Base-by-base conservation (phyloP, 164 flowering plant species). In the Magnolia officinalis region DNA sequence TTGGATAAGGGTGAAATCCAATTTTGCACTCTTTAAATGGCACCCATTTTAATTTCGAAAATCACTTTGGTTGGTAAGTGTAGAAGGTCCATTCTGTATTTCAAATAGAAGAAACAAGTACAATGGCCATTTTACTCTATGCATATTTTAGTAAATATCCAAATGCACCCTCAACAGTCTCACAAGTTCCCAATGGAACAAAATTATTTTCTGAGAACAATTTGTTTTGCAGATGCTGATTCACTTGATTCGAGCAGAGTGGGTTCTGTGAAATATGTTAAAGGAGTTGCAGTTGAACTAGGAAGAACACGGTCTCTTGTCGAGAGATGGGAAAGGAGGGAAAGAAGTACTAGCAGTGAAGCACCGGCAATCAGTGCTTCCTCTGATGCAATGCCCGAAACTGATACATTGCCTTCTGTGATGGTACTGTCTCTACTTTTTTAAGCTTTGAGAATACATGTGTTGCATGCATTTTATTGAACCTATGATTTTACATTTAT, bases 281-380 rank as follows among this genome's bases (percentile, higher is more conserved):
- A 87, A 77, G 92, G 97, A 90, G 97, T 94, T 90, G 74, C 89
- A 61, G 91, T 90, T 82, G 85, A 87, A 75, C 86, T 71, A 29
- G 98, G 98, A 83, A 89, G 97, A 82, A 95, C 96, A 20, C 95
- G 95, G 8, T 80, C 92, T 74, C 83, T 95, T 66, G 98, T 95
- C 74, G 94, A 92, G 86, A 91, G 87, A 80, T 95, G 90, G 89
- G 98, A 94, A 82, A 86, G 78, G 81, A 83, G 86, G 83, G 98
- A 90, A 61, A 83, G 4, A 66, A 11, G 69, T 19, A 79, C 65
- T 74, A 45, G 61, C 67, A 75, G 11, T 78, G 91, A 87, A 80
- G 81, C 74, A 78, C 83, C 79, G 49, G 67, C 74, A 74, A 72
- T 79, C 23, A 78, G 61, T 58, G 51, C 66, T 52, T 49, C 83